Evolutionary conservation across 352 stramenopile genomes (phyloP).

Genomic region (Phytophthora rubi): DNA sequence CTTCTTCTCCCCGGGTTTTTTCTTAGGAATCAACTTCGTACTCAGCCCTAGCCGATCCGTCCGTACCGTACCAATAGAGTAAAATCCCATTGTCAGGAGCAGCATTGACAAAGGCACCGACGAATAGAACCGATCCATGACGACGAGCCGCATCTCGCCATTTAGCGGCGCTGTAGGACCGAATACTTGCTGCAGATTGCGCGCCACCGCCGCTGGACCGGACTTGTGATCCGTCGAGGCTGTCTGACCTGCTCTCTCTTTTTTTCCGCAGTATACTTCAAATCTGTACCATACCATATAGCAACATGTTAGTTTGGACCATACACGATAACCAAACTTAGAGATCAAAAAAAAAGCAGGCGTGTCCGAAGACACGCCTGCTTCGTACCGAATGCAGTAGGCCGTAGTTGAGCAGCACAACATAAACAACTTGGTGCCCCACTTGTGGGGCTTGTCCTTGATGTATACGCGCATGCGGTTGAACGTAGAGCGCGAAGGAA

Average conservation of each 20-base stretch:
- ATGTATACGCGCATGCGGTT: background rate
- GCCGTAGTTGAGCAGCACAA: constrained; percentile 4
- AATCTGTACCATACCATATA: constrained; percentile 9
- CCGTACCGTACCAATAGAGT: constrained; percentile 17
- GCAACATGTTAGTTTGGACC: background rate
- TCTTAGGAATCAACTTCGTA: constrained; percentile 14
- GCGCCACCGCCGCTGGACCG: background rate
- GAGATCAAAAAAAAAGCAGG: background rate
- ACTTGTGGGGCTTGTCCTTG: constrained; percentile 8
- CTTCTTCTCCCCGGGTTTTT: constrained; percentile 11
- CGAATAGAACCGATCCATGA: no score
- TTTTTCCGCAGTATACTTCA: constrained; percentile 17
- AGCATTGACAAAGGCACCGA: constrained; percentile 12
- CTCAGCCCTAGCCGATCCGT: constrained; percentile 17
- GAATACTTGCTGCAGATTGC: constrained; percentile 24
- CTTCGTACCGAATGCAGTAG: constrained; percentile 4
- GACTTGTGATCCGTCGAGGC: background rate
- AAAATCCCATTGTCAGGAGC: constrained; percentile 21
- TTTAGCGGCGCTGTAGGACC: background rate
- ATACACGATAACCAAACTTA: constrained; percentile 12
- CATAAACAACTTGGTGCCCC: constrained; percentile 9
- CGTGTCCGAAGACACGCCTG: background rate
- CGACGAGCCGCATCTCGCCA: constrained; percentile 13
- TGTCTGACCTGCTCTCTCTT: no score
- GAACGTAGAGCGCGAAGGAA: constrained; percentile 6